These are phyloP conservation scores for Calycina marina DNA, from an alignment of 2,329 filamentous ascomycete species.

Conservation along the genomic window DNA sequence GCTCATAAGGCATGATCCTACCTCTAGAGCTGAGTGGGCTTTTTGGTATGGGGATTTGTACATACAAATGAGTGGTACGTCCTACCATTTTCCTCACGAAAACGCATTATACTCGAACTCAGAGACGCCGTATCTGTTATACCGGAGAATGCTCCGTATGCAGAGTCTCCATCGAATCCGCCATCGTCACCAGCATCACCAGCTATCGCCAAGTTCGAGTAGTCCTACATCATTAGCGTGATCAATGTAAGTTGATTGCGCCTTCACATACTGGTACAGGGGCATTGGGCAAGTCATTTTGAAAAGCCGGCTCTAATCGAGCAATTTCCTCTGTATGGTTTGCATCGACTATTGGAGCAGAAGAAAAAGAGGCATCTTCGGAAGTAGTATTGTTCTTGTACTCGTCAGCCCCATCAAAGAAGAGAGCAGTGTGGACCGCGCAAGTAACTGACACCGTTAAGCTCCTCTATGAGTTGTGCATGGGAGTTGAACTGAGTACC, in stretches of 20 bases:
- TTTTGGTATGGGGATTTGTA: too few species aligned
- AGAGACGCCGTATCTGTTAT: slow-evolving; percentile 12
- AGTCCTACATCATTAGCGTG: not conserved
- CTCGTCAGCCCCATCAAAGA: too few species aligned
- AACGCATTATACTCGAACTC: slow-evolving; percentile 13
- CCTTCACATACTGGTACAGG: not conserved
- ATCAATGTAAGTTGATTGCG: not conserved
- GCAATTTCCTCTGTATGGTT: not conserved
- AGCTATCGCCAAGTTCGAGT: not conserved
- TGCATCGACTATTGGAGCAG: not conserved
- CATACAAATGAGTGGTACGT: slow-evolving; percentile 14
- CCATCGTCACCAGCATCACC: not conserved
- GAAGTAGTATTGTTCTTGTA: not conserved
- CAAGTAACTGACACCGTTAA: too few species aligned
- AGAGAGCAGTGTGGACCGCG: too few species aligned
- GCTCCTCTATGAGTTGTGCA: too few species aligned
- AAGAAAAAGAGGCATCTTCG: not conserved
- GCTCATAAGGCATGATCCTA: too few species aligned
- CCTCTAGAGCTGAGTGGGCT: too few species aligned
- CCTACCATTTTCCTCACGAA: slow-evolving; percentile 15
- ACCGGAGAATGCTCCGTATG: slow-evolving; percentile 7
- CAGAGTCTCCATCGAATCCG: slow-evolving; percentile 7
- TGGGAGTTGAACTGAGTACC: too few species aligned
- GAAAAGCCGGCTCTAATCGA: not conserved
- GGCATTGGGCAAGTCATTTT: not conserved